Base-by-base conservation (phyloP, 352 stramenopile species). In the Pythium aphanidermatum region DNA sequence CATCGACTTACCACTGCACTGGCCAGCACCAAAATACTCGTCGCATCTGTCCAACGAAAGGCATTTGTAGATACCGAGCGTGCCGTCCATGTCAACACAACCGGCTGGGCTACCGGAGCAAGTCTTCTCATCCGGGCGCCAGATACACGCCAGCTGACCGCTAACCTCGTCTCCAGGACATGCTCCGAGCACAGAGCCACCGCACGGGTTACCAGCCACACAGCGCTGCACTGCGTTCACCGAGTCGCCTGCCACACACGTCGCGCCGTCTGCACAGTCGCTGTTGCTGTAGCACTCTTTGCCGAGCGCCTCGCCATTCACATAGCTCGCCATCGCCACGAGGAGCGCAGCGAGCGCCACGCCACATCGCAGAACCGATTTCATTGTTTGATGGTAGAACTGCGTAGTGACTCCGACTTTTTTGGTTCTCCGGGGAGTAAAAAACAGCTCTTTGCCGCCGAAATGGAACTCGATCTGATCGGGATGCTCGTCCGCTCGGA, bases 41-140 rank as follows among this genome's bases (percentile, higher is more conserved):
- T 92, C 81, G 46, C 81, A 92, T 4, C 81, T 71, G 26, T 78
- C 66, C 24, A 89, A 62, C 16, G 74, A 84, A 34, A 92, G 67
- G 39, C 81, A 92, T 55, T 90, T 88, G 70, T 89, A 91, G 45
- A 89, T 75, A 20, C 72, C 74, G 24, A 60, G 32, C 26, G 53
- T 30, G 51, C 45, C 56, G 41, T 51, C 47, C 24, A 75, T 45
- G 27, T 62, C 21, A 13, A 38, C 46, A 43, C 71, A 83, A 37
- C 63, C 58, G 4, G 17, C 29, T 9, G 33, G 21, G 29, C 35
- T 50, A 14, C 20, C 30, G 20, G 20, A 21, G 23, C 56, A 71
- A 5, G 51, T 45, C 28, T 67, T 62, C 25, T 29, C 32, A 24
- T 71, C 53, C 3, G 48, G 39, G 17, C 58, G 68, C 66, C 58